Base-by-base conservation (phyloP, 805 yeast species). In the Kodamaea laetipori region DNA sequence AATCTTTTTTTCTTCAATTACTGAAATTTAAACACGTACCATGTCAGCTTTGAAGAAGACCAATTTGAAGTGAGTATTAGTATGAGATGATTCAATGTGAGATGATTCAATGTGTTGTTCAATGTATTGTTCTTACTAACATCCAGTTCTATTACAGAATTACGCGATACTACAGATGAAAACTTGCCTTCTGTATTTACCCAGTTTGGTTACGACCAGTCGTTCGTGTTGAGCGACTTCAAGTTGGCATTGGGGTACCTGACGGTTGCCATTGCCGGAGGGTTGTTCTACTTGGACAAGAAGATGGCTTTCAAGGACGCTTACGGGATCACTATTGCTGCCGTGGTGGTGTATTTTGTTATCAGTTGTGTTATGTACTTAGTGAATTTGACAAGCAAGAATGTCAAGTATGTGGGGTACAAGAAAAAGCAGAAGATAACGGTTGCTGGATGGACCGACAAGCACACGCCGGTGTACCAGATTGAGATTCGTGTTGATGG, bases 101-200 rank as follows among this genome's bases (percentile, higher is more conserved):
- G n/a, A n/a, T n/a, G n/a, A n/a, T n/a, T n/a, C n/a, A n/a, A n/a
- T n/a, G n/a, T n/a, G n/a, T n/a, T n/a, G n/a, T n/a, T n/a, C n/a
- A n/a, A n/a, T n/a, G n/a, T n/a, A n/a, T n/a, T n/a, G n/a, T n/a
- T n/a, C n/a, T n/a, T 23, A 44, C 48, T 46, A 46, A 49, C 48
- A 28, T 41, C 53, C 40, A 68, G 78, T 54, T 77, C 82, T 1
- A 69, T 70, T 4, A 53, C 58, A 10, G 79, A 77, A 3, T 63
- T 80, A 51, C 72, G 77, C 48, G 67, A 65, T 13, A 73, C 76
- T 28, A 61, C 73, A 11, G 84, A 80, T 54, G 83, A 78, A 10
- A 67, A 67, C 26, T 61, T 80, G 25, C 58, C 76, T 4, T 55
- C 56, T 2, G 64, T 67, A 1, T 55, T 80, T 41, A 65, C 65